phyloP scores from a whole-genome alignment of 495 filamentous ascomycete species.

The Penicillium riverlandense region DNA sequence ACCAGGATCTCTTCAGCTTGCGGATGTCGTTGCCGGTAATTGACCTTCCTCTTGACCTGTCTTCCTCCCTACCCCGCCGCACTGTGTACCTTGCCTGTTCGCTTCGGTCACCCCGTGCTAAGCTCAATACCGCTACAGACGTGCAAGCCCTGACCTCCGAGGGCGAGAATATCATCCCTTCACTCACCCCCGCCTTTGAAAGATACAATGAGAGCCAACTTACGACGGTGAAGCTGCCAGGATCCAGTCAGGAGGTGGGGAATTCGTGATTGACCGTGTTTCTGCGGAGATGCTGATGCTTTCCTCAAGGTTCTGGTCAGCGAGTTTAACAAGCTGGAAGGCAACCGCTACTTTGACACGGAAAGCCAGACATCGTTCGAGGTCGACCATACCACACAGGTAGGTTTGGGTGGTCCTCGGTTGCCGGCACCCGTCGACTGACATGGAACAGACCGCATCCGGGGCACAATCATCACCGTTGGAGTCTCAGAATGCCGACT shows the following conservation, averaged over 20 bases:
- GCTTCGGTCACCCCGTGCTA: conserved; percentile 3
- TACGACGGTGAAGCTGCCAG: conserved; percentile 78
- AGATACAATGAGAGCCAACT: conserved; percentile 97
- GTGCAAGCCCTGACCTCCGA: conserved; percentile 79
- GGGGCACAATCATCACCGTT: conserved; percentile 70
- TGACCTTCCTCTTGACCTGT: background rate
- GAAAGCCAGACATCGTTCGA: conserved; percentile 79
- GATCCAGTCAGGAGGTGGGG: conserved; percentile 64
- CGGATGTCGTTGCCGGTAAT: conserved; percentile 84
- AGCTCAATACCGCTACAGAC: conserved; percentile 46
- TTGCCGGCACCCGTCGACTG: too few relatives aligned
- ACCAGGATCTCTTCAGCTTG: conserved; percentile 50
- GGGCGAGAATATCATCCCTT: conserved; percentile 55
- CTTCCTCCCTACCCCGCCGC: background rate
- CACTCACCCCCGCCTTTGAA: conserved; percentile 76
- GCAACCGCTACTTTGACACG: conserved; percentile 79
- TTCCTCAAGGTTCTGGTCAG: conserved; percentile 71
- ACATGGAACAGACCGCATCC: conserved; percentile 62
- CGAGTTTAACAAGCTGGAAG: conserved; percentile 70
- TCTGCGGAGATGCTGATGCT: conserved; percentile 8
- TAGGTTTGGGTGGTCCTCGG: conserved; percentile 13
- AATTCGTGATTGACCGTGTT: background rate
- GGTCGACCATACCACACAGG: conserved; percentile 80
- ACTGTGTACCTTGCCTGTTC: background rate
- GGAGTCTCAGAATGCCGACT: conserved; percentile 69